Evolutionary conservation across 2,329 filamentous ascomycete species (phyloP), one percentile per base, ranked within the genome.

Genomic region (Trichoderma oligosporum): DNA sequence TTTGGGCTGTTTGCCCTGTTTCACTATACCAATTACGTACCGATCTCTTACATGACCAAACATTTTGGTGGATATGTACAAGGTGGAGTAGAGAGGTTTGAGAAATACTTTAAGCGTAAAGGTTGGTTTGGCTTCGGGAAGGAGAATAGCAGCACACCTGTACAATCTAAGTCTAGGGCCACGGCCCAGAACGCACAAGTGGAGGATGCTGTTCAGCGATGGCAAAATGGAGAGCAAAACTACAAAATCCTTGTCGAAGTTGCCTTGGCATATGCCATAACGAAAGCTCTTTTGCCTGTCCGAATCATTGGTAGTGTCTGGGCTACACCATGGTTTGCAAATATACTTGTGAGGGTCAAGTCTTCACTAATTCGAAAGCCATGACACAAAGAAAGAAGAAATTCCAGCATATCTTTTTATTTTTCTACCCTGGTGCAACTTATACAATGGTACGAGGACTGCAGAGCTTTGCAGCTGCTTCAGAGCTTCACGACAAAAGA

Each of bases 241-340:
- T 83, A 84, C 66, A 79, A 76, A 61, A 74, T 85, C n/a, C 74
- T 84, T 4, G 74, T 85, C 0, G 83, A 87, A 71, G 83, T 97
- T 62, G 94, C 90, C 22, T 87, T 94, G 18, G 92, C 94, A 4
- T 99, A 94, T 76, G 88, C 91, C 1, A 82, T 97, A 61, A 95
- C 91, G 1, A 99, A 99, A 74, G 85, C 84, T 14, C 68, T 97
- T 58, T 71, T 99, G 61, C 91, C 94, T 0, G 66, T 89, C 11
- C 81, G 94, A 63, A 82, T 99, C 60, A 75, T 87, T 24, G 73
- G 84, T 6, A 96, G 92, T 73, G 81, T 95, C 4, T 96, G 89
- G 90, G 87, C 82, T 12, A 96, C 94, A 45, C 94, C 94, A 4
- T 95, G 90, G 88, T 95, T 97, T 78, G 92, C 92, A 1, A 81